Base-by-base conservation (phyloP, 331 rosid genomes). In the Rhamnella rubrinervis region DNA sequence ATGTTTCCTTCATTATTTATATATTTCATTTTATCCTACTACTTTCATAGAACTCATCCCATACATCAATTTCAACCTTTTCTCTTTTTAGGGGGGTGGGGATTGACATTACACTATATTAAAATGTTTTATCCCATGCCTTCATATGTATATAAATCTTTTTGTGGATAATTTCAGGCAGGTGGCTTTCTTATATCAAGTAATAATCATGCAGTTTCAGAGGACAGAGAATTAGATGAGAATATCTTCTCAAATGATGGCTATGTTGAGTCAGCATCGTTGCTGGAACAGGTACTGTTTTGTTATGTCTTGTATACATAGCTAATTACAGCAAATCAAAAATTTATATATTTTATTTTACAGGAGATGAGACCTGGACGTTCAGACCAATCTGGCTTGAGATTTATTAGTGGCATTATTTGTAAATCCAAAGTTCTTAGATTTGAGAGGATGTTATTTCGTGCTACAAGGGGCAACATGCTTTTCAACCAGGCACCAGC, bases 391-490 rank as follows among this genome's bases (percentile, higher is more conserved):
- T 85, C 99, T 71, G 96, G 97, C 79, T 89, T 95, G 83, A 95
- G 93, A 82, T 95, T 89, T 82, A 82, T 95, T 72, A 82, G 97
- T 80, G 99, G 99, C 78, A 87, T 95, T 71, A 91, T 95, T 63
- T 95, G 93, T 79, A 83, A 85, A 75, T 86, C 96, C 66, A 91
- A 91, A 76, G 83, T 73, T 81, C 90, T 86, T 50, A 86, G 88
- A 74, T 95, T 95, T 76, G 97, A 95, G 85, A 91, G 99, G 86
- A 91, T 95, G 90, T 61, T 95, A 80, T 91, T 95, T 73, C 99
- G 99, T 72, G 93, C 99, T 65, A 95, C 99, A 26, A 89, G 99
- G 83, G 99, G 99, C 75, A 95, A 95, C 80, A 87, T 95, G 96
- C 88, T 95, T 82, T 95, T 95, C 84, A 95, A 95, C 79, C 99